Evolutionary conservation across 306 rosid species (phyloP).

Genomic region (Vigna radiata): DNA sequence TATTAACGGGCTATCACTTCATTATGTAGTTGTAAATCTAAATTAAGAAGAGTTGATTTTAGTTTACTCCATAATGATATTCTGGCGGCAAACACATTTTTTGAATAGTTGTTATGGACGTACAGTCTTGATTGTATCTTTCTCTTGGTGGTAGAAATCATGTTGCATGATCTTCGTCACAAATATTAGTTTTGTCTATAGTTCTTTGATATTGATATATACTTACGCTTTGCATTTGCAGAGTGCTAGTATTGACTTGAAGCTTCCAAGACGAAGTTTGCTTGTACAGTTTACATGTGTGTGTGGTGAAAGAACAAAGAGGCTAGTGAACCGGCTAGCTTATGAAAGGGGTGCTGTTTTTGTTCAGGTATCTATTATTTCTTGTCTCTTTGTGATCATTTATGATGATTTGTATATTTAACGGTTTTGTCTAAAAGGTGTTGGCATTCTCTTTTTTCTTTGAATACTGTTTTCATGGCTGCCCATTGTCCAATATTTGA

Average conservation of each 20-base stretch:
- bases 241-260: slow-evolving; percentile 69
- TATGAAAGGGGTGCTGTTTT: slow-evolving; percentile 80
- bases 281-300: slow-evolving; percentile 77
- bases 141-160: slow-evolving; percentile 32
- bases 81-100: slow-evolving; percentile 12
- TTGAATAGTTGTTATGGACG: neutral
- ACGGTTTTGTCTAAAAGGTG: slow-evolving; percentile 23
- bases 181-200: neutral
- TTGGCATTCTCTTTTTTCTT: neutral
- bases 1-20: slow-evolving; percentile 4
- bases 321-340: slow-evolving; percentile 79
- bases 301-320: slow-evolving; percentile 83
- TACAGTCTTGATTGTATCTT: slow-evolving; percentile 9
- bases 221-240: slow-evolving; percentile 38
- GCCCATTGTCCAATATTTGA: neutral
- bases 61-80: slow-evolving; percentile 32
- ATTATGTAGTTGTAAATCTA: neutral
- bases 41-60: neutral
- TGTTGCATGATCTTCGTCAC: slow-evolving; percentile 3
- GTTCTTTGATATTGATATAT: slow-evolving; percentile 1
- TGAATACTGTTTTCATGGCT: neutral
- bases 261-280: slow-evolving; percentile 87
- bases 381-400: slow-evolving; percentile 21
- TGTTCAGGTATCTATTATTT: slow-evolving; percentile 68
- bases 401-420: slow-evolving; percentile 27